Percentiles rank a stretch among this genome's conserved stretches.
Conservation (phyloP, 78 protist species). For the Speleostelium caveatum region DNA sequence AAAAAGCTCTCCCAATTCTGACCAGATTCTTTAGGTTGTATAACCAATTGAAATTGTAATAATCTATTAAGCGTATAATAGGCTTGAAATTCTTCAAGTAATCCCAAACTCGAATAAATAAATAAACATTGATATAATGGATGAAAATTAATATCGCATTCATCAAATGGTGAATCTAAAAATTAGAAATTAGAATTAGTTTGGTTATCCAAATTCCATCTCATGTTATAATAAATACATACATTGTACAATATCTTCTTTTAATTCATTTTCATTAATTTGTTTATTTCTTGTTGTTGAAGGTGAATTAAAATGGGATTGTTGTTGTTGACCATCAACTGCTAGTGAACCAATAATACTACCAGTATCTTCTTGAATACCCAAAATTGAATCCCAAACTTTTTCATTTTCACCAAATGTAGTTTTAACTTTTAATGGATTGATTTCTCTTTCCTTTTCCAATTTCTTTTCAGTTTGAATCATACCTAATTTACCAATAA, state of each 20-base stretch:
- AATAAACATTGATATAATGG: conserved; percentile 74
- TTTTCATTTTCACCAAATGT: conserved; percentile 67
- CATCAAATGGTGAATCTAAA: conserved; percentile 75
- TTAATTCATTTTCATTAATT: conserved; percentile 16
- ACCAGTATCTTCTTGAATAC: conserved; percentile 15
- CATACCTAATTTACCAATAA: conserved; percentile 77
- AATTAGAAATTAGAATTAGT: no score
- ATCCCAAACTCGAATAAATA: conserved; percentile 42
- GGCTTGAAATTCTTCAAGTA: conserved; percentile 47
- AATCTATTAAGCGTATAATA: conserved; percentile 62
- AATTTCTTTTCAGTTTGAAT: conserved; percentile 53
- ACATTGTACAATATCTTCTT: conserved; percentile 22
- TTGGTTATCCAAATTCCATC: no score
- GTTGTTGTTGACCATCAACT: neutral
- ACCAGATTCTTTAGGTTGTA: conserved; percentile 69
- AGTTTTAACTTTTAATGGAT: conserved; percentile 69
- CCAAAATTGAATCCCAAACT: conserved; percentile 56
- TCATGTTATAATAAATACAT: no score
- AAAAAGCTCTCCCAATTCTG: conserved; percentile 63
- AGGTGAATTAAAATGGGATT: neutral
- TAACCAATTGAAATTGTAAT: conserved; percentile 40
- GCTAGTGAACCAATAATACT: conserved; percentile 25
- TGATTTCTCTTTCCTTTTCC: conserved; percentile 56
- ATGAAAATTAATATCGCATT: conserved; percentile 44
- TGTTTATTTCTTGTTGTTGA: neutral